Conservation (phyloP, 345 rosid species). For the Bretschneidera sinensis region DNA sequence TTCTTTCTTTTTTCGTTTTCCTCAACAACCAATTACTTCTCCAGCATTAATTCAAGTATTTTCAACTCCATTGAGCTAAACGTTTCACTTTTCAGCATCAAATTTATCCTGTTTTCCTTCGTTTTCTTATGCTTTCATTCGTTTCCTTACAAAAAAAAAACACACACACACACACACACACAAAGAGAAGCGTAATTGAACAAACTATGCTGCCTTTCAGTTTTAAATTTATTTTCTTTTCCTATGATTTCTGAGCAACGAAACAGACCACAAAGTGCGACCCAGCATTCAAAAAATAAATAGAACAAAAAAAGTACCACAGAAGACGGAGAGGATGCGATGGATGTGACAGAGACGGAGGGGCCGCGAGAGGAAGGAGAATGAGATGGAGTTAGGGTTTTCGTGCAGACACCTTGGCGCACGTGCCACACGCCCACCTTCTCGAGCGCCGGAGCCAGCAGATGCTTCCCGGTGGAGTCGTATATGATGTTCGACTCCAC, state of each 20-base stretch:
- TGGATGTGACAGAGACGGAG: slow-evolving; percentile 50
- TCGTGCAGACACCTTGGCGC: slow-evolving; percentile 78
- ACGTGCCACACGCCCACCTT: slow-evolving; percentile 87
- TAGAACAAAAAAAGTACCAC: slow-evolving; percentile 42
- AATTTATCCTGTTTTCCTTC: no score
- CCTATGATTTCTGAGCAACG: neutral
- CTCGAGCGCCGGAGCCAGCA: slow-evolving; percentile 81
- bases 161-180: no score
- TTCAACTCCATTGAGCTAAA: no score
- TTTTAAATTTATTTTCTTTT: neutral
- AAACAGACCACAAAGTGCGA: neutral
- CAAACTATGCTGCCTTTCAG: no score
- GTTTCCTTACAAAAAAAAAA: no score
- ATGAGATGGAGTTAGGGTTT: slow-evolving; percentile 53
- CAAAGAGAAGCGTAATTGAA: no score
- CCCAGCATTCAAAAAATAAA: no score
- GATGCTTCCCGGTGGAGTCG: slow-evolving; percentile 61
- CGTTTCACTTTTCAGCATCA: neutral
- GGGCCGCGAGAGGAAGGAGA: slow-evolving; percentile 44
- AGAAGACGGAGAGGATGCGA: slow-evolving; percentile 48
- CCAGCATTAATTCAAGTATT: no score
- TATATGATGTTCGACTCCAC: slow-evolving; percentile 58
- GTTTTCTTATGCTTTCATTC: no score
- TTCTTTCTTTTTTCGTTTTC: neutral
- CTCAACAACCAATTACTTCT: no score